phyloP scores from a whole-genome alignment of 441 rosid genomes.

The Mallotus japonicus region DNA sequence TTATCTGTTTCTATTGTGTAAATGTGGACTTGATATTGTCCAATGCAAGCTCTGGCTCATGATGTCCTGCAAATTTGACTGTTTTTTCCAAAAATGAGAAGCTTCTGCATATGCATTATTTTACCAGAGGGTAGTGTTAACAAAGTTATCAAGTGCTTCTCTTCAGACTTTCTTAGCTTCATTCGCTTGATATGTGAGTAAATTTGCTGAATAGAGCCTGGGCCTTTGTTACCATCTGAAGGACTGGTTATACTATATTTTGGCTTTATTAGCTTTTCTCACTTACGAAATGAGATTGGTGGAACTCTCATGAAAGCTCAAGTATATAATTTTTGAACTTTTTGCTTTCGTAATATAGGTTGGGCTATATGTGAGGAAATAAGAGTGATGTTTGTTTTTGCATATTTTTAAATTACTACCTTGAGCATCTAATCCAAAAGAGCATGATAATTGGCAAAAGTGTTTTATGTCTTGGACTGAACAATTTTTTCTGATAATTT shows the following conservation, averaged over 20 bases:
- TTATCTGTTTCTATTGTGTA: background rate
- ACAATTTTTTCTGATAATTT: no score
- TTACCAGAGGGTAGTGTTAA: background rate
- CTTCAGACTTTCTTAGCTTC: background rate
- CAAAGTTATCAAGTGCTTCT: background rate
- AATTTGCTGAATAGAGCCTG: background rate
- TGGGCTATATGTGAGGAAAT: background rate
- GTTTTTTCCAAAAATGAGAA: no score
- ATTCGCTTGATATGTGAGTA: constrained; percentile 1
- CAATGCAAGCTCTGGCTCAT: background rate
- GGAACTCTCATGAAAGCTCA: background rate
- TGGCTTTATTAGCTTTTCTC: no score
- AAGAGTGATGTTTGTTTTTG: background rate
- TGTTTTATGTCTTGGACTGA: no score
- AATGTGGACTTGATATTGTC: background rate
- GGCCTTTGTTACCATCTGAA: background rate
- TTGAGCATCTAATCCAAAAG: no score
- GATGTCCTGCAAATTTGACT: background rate
- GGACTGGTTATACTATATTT: no score
- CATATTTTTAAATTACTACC: no score
- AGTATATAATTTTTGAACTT: background rate
- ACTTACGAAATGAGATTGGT: background rate
- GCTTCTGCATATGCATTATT: no score
- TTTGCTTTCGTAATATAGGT: background rate
- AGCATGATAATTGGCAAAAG: no score